Evolutionary conservation across 805 yeast species (phyloP).

Genomic region (Lachancea quebecensis): DNA sequence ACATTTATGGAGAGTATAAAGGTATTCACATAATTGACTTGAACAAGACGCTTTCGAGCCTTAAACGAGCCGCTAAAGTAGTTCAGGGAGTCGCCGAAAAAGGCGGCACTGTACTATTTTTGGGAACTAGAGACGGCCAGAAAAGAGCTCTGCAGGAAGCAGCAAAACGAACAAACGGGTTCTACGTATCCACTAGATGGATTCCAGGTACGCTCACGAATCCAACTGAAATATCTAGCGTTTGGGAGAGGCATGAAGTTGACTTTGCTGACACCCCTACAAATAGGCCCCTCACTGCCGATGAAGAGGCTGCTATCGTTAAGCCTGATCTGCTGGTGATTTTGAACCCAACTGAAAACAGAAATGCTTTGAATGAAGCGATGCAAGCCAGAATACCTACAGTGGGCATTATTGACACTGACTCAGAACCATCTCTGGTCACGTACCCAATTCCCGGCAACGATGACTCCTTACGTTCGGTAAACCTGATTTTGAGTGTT

Average conservation of each 20-base stretch:
- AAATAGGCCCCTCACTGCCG: constrained; percentile 45
- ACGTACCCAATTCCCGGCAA: constrained; percentile 96
- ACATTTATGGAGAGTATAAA: constrained; percentile 77
- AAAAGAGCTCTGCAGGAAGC: constrained; percentile 69
- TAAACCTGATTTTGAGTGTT: constrained; percentile 73
- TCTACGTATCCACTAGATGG: constrained; percentile 82
- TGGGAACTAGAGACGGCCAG: constrained; percentile 80
- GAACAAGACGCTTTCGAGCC: constrained; percentile 67
- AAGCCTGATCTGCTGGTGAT: constrained; percentile 87
- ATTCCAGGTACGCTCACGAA: constrained; percentile 92
- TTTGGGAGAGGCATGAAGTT: constrained; percentile 65
- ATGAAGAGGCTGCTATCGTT: constrained; percentile 47
- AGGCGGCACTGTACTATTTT: constrained; percentile 79
- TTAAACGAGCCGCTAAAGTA: constrained; percentile 81
- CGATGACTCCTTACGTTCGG: constrained; percentile 82
- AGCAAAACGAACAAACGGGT: constrained; percentile 70
- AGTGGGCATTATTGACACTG: constrained; percentile 88
- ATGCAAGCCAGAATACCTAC: constrained; percentile 80
- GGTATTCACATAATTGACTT: constrained; percentile 89
- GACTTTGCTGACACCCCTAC: constrained; percentile 69
- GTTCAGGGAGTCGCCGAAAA: constrained; percentile 71
- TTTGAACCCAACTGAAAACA: constrained; percentile 81
- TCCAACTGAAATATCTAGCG: constrained; percentile 53
- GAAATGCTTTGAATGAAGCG: constrained; percentile 76
- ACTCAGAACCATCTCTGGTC: constrained; percentile 80